Conservation (phyloP, 306 rosid species). For the apple (Malus domestica) region DNA sequence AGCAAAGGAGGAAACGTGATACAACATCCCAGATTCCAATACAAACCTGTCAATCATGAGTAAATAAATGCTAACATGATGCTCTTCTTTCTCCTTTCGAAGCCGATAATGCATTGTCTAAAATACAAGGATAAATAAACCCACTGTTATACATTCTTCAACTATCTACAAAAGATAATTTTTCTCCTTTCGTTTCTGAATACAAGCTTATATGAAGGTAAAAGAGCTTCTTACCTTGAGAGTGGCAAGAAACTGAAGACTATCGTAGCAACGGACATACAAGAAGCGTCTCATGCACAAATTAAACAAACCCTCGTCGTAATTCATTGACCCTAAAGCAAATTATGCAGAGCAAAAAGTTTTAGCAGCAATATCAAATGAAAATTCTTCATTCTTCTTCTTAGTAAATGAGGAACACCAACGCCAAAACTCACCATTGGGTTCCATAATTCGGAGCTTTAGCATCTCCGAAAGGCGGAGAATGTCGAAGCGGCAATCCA, state of each 20-base stretch:
- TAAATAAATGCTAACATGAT: slow-evolving; percentile 43
- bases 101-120: slow-evolving; percentile 65
- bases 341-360: not conserved
- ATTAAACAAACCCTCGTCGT: slow-evolving; percentile 30
- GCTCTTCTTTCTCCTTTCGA: slow-evolving; percentile 44
- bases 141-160: not conserved
- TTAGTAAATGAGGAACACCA: not conserved
- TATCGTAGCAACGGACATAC: slow-evolving; percentile 62
- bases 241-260: slow-evolving; percentile 73
- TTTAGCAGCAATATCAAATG: not conserved
- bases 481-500: slow-evolving; percentile 70
- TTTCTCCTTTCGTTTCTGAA: not conserved
- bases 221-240: slow-evolving; percentile 54
- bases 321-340: slow-evolving; percentile 14
- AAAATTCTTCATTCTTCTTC: not conserved
- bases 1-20: not conserved
- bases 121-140: slow-evolving; percentile 5
- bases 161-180: not conserved
- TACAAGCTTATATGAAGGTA: not conserved
- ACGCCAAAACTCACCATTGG: slow-evolving; percentile 30
- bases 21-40: not conserved
- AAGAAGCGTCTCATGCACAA: slow-evolving; percentile 71
- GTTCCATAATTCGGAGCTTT: slow-evolving; percentile 43
- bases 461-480: slow-evolving; percentile 50
- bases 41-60: slow-evolving; percentile 83